Percentiles rank a stretch among this genome's conserved stretches.
phyloP scores from a whole-genome alignment of 345 rosid genomes.

The Gossypioides kirkii region DNA sequence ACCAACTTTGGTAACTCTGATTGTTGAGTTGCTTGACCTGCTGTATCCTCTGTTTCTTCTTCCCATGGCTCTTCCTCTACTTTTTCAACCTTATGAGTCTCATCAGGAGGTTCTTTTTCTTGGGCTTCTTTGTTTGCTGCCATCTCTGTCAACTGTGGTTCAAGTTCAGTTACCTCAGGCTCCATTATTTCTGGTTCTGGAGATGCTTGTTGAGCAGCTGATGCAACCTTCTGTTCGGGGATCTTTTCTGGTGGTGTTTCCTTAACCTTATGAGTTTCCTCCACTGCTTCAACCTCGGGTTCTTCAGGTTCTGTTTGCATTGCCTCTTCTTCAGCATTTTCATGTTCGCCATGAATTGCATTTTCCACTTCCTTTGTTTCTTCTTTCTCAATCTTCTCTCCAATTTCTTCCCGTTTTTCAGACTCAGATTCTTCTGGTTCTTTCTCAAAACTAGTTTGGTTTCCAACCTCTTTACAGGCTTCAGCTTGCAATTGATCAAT shows the following conservation, averaged over 20 bases:
- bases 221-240: not conserved
- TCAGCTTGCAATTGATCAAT: conserved; percentile 3
- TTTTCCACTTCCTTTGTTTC: not conserved
- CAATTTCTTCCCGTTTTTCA: not conserved
- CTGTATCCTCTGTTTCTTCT: conserved; percentile 1
- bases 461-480: conserved; percentile 9
- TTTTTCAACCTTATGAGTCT: conserved; percentile 10
- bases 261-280: conserved; percentile 10
- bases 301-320: conserved; percentile 5
- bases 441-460: not conserved
- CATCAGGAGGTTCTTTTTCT: conserved; percentile 8
- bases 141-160: not conserved
- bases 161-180: not conserved
- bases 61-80: not conserved
- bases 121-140: conserved; percentile 4
- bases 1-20: not conserved
- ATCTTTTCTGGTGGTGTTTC: not conserved
- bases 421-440: not conserved
- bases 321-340: not conserved
- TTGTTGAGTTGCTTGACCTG: conserved; percentile 1
- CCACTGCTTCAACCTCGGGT: conserved; percentile 3
- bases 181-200: not conserved
- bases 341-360: conserved; percentile 20
- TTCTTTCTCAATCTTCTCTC: not conserved
- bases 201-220: not conserved